Base-by-base conservation (phyloP, 805 yeast genomes). In the Vanderwaltozyma tropicalis region DNA sequence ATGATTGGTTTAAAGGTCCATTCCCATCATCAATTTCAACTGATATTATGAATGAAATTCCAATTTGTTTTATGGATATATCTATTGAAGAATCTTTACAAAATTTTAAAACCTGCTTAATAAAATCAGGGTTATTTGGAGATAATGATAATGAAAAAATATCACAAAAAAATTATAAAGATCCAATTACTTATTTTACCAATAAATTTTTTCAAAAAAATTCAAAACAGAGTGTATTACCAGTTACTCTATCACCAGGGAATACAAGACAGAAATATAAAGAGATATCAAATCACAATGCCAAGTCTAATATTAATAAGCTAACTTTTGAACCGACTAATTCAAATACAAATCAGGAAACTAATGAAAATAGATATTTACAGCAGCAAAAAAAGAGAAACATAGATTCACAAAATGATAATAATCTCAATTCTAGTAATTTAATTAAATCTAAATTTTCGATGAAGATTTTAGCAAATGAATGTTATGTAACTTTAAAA, bases 221-320 rank as follows among this genome's bases (percentile, higher is more conserved):
- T 3, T 5, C 19, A 31, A 5, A 31, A 13, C 26, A 31, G n/a
- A 8, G 4, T 49, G 71, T 88, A 42, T 66, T 88, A 47, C 96
- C 96, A 27, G 81, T 79, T 48, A 81, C 94, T 2, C 72, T 88
- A 53, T 87, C 96, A 16, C 96, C 96, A 13, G 88, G 89, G 47
- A 86, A 85, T 53, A 85, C 95, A 32, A 81, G 78, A 55, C 78
- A 71, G 59, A 88, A 88, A 63, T 88, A 88, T 62, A 79, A 79
- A 55, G 92, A 82, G 53, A 75, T 78, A 37, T 7, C 21, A 16
- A 27, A n/a, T n/a, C n/a, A n/a, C n/a, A n/a, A n/a, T n/a, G n/a
- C n/a, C n/a, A n/a, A n/a, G n/a, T n/a, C n/a, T n/a, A n/a, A n/a
- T n/a, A n/a, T n/a, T n/a, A n/a, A n/a, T n/a, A n/a, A n/a, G n/a